Base-by-base conservation (phyloP, 2,329 filamentous ascomycete genomes). In the Blastomyces gilchristii region DNA sequence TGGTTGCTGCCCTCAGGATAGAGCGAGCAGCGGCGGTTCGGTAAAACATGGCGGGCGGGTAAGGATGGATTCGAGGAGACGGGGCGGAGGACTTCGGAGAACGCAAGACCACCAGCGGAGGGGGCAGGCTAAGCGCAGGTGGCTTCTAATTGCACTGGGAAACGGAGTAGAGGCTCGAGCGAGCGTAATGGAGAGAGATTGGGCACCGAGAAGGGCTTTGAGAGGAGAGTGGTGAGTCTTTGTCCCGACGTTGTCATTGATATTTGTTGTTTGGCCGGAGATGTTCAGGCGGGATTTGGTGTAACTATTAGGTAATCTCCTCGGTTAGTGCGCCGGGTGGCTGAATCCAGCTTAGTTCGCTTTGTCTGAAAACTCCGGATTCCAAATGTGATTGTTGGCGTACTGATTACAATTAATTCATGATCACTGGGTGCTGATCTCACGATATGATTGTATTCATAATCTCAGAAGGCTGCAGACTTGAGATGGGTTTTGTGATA, bases 21-120 rank as follows among this genome's bases (percentile, higher is more conserved):
- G 78, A 78, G 72, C 78, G 77, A 67, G 75, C 72, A 69, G 75
- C 75, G 65, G 74, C 71, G 69, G 73, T 75, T 71, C 79, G 76
- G 72, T 74, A 77, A 61, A 80, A 69, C 78, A 80, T 81, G 70
- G 71, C 75, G 68, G 73, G 69, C 62, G 67, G 62, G 61, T 41
- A 64, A 67, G 65, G 69, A 70, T 71, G 72, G 70, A 65, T 66
- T 66, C 63, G 63, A 66, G 67, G 67, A 66, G 69, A 74, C 71
- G 67, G 71, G 67, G 60, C 60, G 64, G 67, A 28, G 25, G 39
- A 18, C 22, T n/a, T 50, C 45, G 45, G 45, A 39, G 58, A n/a
- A 14, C 6, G 53, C 34, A 41, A 9, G 53, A 7, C n/a, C 31
- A 57, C 53, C 53, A 12, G 16, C 34, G 4, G 47, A 50, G 28